Evolutionary conservation across 768 basidiomycete genomes (phyloP).

Genomic region (Cystoderma amianthinum): DNA sequence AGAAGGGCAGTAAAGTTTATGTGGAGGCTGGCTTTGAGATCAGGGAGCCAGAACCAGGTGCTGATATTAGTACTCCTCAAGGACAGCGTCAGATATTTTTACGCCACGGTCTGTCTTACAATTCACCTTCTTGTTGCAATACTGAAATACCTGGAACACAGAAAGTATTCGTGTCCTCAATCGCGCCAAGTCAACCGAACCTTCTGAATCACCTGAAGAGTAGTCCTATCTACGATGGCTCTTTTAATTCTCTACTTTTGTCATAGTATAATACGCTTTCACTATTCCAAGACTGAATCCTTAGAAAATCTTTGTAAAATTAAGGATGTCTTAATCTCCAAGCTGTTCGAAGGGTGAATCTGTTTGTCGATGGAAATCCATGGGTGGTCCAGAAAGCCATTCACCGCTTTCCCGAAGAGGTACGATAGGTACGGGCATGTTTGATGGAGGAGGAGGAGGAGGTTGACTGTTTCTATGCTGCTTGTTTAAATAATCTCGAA

Average conservation of each 20-base stretch:
- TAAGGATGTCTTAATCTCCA: too few species aligned
- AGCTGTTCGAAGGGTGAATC: conserved; percentile 14
- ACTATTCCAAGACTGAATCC: too few species aligned
- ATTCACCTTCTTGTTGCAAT: background rate
- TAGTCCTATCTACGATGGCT: too few species aligned
- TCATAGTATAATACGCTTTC: background rate
- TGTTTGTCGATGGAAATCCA: background rate
- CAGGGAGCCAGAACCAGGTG: conserved; percentile 59
- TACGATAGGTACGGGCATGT: conserved; percentile 21
- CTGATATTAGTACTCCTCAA: conserved; percentile 59
- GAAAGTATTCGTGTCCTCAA: conserved; percentile 48
- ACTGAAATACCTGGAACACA: conserved; percentile 16
- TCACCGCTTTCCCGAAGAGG: conserved; percentile 23
- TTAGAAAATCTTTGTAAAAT: too few species aligned
- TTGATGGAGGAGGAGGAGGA: conserved; percentile 23
- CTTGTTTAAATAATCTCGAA: conserved; percentile 69
- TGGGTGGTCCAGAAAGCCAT: conserved; percentile 22
- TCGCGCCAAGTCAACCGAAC: conserved; percentile 18
- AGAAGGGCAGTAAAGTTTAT: conserved; percentile 70
- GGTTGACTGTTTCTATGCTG: conserved; percentile 29
- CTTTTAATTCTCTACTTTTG: background rate
- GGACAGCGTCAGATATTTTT: conserved; percentile 82
- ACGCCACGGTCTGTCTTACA: conserved; percentile 53
- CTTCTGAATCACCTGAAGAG: conserved; percentile 5
- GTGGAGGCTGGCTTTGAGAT: conserved; percentile 78